Evolutionary conservation across 176 grass and related monocot genomes (phyloP).

Genomic region (Dactylis glomerata): DNA sequence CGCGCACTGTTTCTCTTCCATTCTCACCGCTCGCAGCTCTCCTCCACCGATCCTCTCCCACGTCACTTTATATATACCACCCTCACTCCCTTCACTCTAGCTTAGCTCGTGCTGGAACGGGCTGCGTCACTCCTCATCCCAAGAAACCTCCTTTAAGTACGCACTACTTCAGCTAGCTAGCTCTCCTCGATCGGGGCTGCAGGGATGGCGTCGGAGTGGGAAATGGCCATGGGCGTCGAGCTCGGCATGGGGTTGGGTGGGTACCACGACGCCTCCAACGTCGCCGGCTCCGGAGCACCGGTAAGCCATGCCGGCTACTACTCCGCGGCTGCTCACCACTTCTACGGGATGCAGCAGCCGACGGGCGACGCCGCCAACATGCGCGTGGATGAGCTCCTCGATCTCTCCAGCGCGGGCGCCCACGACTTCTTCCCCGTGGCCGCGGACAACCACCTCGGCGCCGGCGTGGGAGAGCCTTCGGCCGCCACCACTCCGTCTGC

Average conservation of each 20-base stretch:
- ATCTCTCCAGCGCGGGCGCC: conserved; percentile 58
- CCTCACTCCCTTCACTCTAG: conserved; percentile 14
- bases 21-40: neutral
- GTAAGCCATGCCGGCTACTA: conserved; percentile 16
- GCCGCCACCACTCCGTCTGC: conserved; percentile 13
- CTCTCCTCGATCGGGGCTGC: neutral
- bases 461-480: conserved; percentile 35
- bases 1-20: conserved; percentile 44
- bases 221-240: conserved; percentile 66
- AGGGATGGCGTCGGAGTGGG: conserved; percentile 82
- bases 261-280: conserved; percentile 42
- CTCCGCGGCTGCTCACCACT: conserved; percentile 39
- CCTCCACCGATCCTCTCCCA: neutral
- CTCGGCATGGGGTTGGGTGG: conserved; percentile 64
- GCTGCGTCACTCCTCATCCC: conserved; percentile 26
- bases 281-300: conserved; percentile 27
- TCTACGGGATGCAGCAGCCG: conserved; percentile 64
- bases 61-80: neutral
- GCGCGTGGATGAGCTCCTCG: conserved; percentile 73
- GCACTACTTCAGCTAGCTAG: neutral
- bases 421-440: conserved; percentile 63
- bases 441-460: conserved; percentile 3
- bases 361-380: conserved; percentile 50
- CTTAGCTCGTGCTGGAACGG: conserved; percentile 22
- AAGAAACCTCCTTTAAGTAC: conserved; percentile 12